A percentile compares a stretch with the other conserved stretches of the same genome.
Conservation (phyloP, 768 basidiomycete species). For the Mycena albidolilacea region DNA sequence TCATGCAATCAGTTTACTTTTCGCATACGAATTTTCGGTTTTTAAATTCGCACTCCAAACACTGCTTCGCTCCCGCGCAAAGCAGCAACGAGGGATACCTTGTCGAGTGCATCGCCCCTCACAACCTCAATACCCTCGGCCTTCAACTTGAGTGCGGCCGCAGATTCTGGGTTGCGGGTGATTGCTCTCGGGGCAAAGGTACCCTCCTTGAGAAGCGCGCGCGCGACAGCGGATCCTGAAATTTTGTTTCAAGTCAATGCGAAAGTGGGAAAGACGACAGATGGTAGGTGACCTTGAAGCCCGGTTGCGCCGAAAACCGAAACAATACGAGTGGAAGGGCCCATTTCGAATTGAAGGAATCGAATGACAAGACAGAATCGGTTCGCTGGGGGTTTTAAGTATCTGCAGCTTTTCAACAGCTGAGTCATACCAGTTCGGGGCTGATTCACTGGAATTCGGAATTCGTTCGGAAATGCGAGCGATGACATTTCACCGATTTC, state of each 20-base stretch:
- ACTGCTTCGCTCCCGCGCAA: slow-evolving; percentile 49
- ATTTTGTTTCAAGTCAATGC: neutral
- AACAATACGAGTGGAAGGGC: slow-evolving; percentile 39
- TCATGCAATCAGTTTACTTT: no score
- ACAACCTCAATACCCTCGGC: slow-evolving; percentile 39
- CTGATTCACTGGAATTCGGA: no score
- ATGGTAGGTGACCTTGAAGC: slow-evolving; percentile 45
- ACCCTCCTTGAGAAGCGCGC: slow-evolving; percentile 49
- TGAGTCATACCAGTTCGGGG: no score
- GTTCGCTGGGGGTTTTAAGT: no score
- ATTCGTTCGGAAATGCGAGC: no score
- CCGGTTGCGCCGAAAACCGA: slow-evolving; percentile 55
- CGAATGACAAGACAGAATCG: no score
- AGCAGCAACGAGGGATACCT: slow-evolving; percentile 45
- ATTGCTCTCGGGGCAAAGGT: slow-evolving; percentile 52
- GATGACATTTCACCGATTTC: no score
- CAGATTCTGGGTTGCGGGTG: slow-evolving; percentile 48
- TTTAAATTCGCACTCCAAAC: slow-evolving; percentile 44
- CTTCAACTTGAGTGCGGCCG: slow-evolving; percentile 44
- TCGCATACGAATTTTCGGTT: no score
- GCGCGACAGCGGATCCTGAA: slow-evolving; percentile 47
- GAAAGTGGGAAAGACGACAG: neutral
- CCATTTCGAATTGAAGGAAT: neutral
- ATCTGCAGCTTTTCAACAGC: no score
- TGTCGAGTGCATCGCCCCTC: slow-evolving; percentile 44